These are phyloP conservation scores for Singerocomus inundabilis DNA, from an alignment of 1,284 basidiomycete genomes.

Conservation along the genomic window DNA sequence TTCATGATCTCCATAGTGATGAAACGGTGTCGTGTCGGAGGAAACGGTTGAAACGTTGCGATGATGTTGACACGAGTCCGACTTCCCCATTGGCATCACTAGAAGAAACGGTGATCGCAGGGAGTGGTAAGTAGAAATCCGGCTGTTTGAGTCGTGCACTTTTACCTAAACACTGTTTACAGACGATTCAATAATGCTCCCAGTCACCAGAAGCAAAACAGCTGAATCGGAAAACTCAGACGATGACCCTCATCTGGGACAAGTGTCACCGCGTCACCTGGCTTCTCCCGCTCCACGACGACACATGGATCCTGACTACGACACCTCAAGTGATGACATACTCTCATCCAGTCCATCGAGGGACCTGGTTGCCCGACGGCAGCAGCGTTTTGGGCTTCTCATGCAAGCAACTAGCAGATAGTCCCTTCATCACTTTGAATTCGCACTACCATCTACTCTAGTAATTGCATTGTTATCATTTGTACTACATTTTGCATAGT, in stretches of 20 bases:
- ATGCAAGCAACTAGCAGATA: slow-evolving; percentile 10
- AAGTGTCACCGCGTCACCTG: slow-evolving; percentile 66
- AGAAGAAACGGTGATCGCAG: slow-evolving; percentile 36
- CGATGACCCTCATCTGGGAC: slow-evolving; percentile 57
- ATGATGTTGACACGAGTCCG: slow-evolving; percentile 14
- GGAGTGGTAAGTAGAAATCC: slow-evolving; percentile 41
- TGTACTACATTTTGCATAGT: slow-evolving; percentile 28
- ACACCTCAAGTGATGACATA: slow-evolving; percentile 45
- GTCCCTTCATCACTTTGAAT: slow-evolving; percentile 7
- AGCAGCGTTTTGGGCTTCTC: slow-evolving; percentile 28
- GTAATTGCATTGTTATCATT: slow-evolving; percentile 19
- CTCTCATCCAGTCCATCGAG: slow-evolving; percentile 44
- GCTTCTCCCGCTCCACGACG: slow-evolving; percentile 56
- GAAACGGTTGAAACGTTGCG: slow-evolving; percentile 28
- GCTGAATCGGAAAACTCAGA: slow-evolving; percentile 43
- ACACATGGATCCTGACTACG: slow-evolving; percentile 30
- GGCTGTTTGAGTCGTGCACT: not conserved
- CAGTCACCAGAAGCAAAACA: slow-evolving; percentile 10
- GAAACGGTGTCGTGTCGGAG: slow-evolving; percentile 8
- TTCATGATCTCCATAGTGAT: slow-evolving; percentile 18
- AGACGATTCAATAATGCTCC: slow-evolving; percentile 48
- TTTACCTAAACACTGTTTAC: slow-evolving; percentile 10
- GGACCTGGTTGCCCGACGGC: slow-evolving; percentile 36
- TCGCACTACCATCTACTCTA: slow-evolving; percentile 19
- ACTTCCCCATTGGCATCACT: slow-evolving; percentile 35